A percentile compares a stretch with the other conserved stretches of the same genome.
phyloP scores from a whole-genome alignment of 164 flowering plant species.

The Magnolia officinalis region DNA sequence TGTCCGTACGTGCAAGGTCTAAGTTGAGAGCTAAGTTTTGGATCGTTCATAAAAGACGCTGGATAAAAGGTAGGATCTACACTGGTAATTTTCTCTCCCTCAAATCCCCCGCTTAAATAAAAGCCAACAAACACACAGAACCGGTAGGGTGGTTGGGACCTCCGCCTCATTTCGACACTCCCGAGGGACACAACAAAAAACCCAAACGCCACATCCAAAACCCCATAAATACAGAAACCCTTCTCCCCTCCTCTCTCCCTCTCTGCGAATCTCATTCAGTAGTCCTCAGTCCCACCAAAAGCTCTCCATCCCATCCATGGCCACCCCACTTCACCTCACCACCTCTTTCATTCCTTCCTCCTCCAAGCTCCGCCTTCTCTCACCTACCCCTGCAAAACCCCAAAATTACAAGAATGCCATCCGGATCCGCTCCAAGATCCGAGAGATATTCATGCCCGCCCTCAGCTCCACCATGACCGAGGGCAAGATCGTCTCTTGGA shows the following conservation, averaged over 20 bases:
- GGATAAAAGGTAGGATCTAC: no score
- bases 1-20: no score
- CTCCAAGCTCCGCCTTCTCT: slow-evolving; percentile 23
- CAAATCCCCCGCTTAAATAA: not conserved
- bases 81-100: not conserved
- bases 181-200: slow-evolving; percentile 23
- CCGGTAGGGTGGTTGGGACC: slow-evolving; percentile 30
- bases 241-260: not conserved
- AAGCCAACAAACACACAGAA: not conserved
- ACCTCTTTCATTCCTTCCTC: slow-evolving; percentile 56
- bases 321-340: slow-evolving; percentile 43
- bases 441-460: slow-evolving; percentile 99
- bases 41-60: no score
- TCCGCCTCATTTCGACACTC: slow-evolving; percentile 52
- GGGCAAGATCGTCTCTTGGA: slow-evolving; percentile 93
- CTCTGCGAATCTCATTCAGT: not conserved
- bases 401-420: slow-evolving; percentile 3
- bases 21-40: no score
- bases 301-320: slow-evolving; percentile 22
- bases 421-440: slow-evolving; percentile 65
- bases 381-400: not conserved
- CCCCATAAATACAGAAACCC: not conserved
- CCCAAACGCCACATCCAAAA: not conserved
- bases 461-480: slow-evolving; percentile 98
- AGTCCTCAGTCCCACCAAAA: not conserved